These are phyloP conservation scores for Cladosporium velox DNA, from an alignment of 2,329 filamentous ascomycete genomes.

Conservation along the genomic window DNA sequence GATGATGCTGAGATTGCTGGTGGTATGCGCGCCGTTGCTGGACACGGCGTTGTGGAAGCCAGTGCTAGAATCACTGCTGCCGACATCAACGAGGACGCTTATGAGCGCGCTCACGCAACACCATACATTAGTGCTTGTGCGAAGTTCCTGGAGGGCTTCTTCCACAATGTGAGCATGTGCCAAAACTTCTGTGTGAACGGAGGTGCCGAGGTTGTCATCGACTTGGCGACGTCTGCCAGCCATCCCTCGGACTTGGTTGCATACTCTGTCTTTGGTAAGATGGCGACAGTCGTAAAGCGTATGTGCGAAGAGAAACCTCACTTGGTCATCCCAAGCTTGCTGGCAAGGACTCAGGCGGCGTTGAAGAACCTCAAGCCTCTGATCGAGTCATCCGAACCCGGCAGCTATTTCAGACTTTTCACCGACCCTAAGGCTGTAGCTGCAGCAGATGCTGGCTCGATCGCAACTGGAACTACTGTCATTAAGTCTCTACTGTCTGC, in stretches of 20 bases:
- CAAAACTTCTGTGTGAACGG: constrained; percentile 73
- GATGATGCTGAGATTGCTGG: constrained; percentile 51
- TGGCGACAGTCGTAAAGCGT: constrained; percentile 73
- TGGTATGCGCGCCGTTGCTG: constrained; percentile 22
- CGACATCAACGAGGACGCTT: constrained; percentile 41
- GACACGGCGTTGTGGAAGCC: constrained; percentile 12
- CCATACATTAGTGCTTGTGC: constrained; percentile 72
- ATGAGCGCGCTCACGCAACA: constrained; percentile 30
- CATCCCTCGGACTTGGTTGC: constrained; percentile 73
- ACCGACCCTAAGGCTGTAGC: constrained; percentile 15
- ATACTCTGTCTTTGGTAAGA: constrained; percentile 65
- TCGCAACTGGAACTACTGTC: constrained; percentile 66
- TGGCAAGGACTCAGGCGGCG: constrained; percentile 71
- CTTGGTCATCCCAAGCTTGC: constrained; percentile 76
- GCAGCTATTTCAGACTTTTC: constrained; percentile 24
- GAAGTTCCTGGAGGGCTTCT: constrained; percentile 76
- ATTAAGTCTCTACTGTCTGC: constrained; percentile 77
- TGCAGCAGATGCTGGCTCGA: constrained; percentile 21
- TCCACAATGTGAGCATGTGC: constrained; percentile 73
- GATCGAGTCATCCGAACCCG: constrained; percentile 42
- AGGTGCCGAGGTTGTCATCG: constrained; percentile 79
- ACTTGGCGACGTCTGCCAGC: constrained; percentile 79
- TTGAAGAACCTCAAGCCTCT: constrained; percentile 70
- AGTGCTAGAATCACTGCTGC: constrained; percentile 9
- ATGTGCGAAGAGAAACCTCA: constrained; percentile 80